Conservation (phyloP, 805 yeast genomes). For the Jamesozyma gamospora region DNA sequence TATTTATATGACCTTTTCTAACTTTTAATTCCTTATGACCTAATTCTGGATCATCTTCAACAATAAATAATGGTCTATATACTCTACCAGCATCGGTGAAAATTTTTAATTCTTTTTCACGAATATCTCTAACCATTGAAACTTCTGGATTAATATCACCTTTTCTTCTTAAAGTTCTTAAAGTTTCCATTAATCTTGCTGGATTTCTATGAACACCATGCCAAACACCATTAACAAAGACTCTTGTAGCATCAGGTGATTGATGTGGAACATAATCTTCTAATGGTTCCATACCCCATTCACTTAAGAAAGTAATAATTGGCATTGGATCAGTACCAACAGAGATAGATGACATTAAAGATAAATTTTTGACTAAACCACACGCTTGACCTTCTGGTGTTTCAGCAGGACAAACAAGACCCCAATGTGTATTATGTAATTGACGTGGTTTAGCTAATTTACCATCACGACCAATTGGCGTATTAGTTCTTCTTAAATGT, state of each 20-base stretch:
- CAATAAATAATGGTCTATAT: conserved; percentile 90
- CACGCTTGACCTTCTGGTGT: conserved; percentile 99
- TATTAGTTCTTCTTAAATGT: conserved; percentile 96
- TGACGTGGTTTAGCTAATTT: conserved; percentile 98
- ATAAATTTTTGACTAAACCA: conserved; percentile 94
- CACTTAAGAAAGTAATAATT: conserved; percentile 83
- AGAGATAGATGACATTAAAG: conserved; percentile 94
- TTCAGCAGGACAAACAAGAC: conserved; percentile 98
- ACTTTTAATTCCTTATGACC: conserved; percentile 62
- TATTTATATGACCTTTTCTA: conserved; percentile 73
- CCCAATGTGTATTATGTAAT: conserved; percentile 99
- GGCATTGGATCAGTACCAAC: conserved; percentile 98
- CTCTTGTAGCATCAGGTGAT: conserved; percentile 83
- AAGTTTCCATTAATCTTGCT: conserved; percentile 79
- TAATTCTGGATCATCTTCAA: conserved; percentile 70
- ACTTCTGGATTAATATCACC: conserved; percentile 96
- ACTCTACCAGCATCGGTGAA: conserved; percentile 99
- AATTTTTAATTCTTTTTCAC: conserved; percentile 92
- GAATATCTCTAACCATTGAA: conserved; percentile 89
- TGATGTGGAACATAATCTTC: conserved; percentile 93
- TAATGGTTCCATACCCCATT: conserved; percentile 98
- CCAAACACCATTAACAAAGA: conserved; percentile 98
- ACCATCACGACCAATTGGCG: conserved; percentile 99
- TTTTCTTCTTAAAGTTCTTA: conserved; percentile 83
- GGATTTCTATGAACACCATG: conserved; percentile 98